Evolutionary conservation across 2,329 filamentous ascomycete genomes (phyloP).

Genomic region (Aspergillus arachidicola): DNA sequence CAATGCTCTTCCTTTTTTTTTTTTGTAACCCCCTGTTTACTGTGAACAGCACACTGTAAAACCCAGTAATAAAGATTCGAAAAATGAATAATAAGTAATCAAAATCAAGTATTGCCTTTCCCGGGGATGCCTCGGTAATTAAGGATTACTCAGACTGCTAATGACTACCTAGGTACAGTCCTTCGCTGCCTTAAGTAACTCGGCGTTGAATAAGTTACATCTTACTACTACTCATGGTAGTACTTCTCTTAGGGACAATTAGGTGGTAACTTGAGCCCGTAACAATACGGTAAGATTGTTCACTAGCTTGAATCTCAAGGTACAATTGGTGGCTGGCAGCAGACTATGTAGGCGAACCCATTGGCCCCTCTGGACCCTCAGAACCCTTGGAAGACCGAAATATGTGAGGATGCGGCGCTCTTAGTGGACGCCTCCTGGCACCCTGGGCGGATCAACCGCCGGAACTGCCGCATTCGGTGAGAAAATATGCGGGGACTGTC

Average conservation of each 20-base stretch:
- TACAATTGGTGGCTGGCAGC: slow-evolving; percentile 12
- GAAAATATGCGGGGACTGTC: slow-evolving; percentile 21
- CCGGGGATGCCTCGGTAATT: neutral
- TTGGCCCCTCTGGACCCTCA: slow-evolving; percentile 6
- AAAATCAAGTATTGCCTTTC: neutral
- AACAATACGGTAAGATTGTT: slow-evolving; percentile 2
- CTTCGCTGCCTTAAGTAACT: neutral
- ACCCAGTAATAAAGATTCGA: neutral
- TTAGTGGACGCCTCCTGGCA: slow-evolving; percentile 21
- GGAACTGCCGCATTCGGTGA: slow-evolving; percentile 19
- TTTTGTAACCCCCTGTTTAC: neutral
- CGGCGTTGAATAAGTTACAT: neutral
- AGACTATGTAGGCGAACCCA: neutral
- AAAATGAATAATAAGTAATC: neutral
- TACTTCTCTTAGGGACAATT: neutral
- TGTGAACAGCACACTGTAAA: neutral
- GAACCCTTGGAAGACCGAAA: slow-evolving; percentile 8
- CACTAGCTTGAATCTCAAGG: slow-evolving; percentile 6
- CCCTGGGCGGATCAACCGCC: slow-evolving; percentile 20
- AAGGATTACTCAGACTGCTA: neutral
- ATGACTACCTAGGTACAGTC: neutral
- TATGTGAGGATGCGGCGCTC: slow-evolving; percentile 6
- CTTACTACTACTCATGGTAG: neutral
- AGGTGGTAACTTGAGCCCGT: neutral
- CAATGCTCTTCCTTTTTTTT: neutral